A percentile compares a stretch with the other conserved stretches of the same genome.
Conservation (phyloP, 2,329 filamentous ascomycete species). For the Claviceps arundinis region DNA sequence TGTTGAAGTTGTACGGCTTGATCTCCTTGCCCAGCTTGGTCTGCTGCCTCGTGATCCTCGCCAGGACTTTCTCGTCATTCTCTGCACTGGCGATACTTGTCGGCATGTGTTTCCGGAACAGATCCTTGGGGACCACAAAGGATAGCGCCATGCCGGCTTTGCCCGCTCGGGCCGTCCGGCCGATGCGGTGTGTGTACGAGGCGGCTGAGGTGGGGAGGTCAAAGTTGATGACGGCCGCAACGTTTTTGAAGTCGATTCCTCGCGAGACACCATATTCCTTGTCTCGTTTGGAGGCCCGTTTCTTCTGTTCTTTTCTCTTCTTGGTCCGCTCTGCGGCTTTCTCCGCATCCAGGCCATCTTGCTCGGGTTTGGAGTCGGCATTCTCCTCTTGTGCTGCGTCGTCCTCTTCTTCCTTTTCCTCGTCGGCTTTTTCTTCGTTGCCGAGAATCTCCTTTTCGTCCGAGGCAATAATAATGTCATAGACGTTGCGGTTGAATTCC, state of each 20-base stretch:
- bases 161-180: conserved; percentile 80
- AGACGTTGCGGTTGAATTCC: conserved; percentile 92
- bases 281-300: conserved; percentile 47
- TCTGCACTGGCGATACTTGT: conserved; percentile 64
- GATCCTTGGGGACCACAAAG: conserved; percentile 72
- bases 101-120: conserved; percentile 80
- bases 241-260: conserved; percentile 90
- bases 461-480: conserved; percentile 94
- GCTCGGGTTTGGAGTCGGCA: too few species aligned
- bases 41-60: conserved; percentile 69
- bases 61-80: conserved; percentile 73
- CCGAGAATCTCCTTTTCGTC: conserved; percentile 82
- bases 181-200: conserved; percentile 95
- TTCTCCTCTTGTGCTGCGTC: conserved; percentile 25
- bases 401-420: conserved; percentile 29
- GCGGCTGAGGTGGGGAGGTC: conserved; percentile 80
- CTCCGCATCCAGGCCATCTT: conserved; percentile 7
- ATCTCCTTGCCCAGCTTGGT: conserved; percentile 65
- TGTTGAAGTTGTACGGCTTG: conserved; percentile 87
- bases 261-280: conserved; percentile 91
- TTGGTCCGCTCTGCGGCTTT: conserved; percentile 13
- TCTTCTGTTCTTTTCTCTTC: conserved; percentile 13
- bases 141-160: conserved; percentile 92
- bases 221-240: conserved; percentile 91
- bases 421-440: conserved; percentile 35